Conservation (phyloP, 2,329 filamentous ascomycete species). For the Cytospora piceae region DNA sequence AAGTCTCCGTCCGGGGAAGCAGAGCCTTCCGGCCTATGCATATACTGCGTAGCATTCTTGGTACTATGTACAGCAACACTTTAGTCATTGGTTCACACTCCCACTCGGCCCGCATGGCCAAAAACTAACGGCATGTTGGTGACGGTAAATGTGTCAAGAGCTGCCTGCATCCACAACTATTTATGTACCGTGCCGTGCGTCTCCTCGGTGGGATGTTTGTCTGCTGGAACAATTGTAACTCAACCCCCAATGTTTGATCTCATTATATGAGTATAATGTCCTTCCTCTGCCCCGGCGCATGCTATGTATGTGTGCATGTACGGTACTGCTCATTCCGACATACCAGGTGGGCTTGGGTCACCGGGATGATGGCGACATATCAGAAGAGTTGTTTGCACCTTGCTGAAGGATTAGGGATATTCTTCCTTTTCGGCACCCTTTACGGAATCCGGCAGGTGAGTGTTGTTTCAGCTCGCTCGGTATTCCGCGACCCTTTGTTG, state of each 20-base stretch:
- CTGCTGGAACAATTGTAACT: background rate
- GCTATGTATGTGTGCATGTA: background rate
- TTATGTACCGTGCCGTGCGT: background rate
- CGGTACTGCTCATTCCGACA: background rate
- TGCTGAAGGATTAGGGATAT: background rate
- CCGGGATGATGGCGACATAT: background rate
- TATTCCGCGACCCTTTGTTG: conserved; percentile 7
- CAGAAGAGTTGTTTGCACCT: background rate
- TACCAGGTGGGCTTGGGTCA: background rate
- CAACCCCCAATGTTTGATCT: background rate
- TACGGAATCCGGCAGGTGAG: conserved; percentile 16
- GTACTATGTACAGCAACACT: background rate
- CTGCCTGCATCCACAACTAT: background rate
- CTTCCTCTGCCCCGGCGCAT: background rate
- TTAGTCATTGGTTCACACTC: background rate
- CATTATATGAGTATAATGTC: background rate
- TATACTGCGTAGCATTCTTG: background rate
- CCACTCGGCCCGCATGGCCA: background rate
- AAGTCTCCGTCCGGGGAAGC: conserved; percentile 2
- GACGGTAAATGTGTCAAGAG: background rate
- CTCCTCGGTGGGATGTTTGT: background rate
- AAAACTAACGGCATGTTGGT: background rate
- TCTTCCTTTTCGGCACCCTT: conserved; percentile 3
- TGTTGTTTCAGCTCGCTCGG: conserved; percentile 13
- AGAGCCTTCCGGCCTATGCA: conserved; percentile 3